phyloP scores from a whole-genome alignment of 164 flowering plant species.

The Malania oleifera region DNA sequence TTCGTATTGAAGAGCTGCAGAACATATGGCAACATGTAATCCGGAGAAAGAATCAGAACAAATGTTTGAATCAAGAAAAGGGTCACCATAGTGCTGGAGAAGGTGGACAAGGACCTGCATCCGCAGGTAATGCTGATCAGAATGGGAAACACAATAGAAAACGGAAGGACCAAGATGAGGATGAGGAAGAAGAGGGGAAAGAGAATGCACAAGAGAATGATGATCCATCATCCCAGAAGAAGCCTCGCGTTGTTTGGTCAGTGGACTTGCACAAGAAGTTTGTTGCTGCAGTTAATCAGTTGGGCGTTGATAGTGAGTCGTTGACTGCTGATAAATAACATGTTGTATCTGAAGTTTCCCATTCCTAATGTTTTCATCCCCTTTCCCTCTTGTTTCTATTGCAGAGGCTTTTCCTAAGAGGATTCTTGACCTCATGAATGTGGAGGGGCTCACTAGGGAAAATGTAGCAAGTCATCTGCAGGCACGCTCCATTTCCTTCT shows the following conservation, averaged over 20 bases:
- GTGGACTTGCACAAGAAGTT: constrained; percentile 59
- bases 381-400: constrained; percentile 1
- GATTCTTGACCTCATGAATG: constrained; percentile 90
- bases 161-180: constrained; percentile 43
- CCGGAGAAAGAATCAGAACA: constrained; percentile 49
- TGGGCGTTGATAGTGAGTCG: constrained; percentile 50
- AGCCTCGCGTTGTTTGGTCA: constrained; percentile 69
- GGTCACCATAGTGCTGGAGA: constrained; percentile 15
- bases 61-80: constrained; percentile 15
- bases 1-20: constrained; percentile 75
- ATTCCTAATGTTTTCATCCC: neutral
- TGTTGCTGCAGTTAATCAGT: constrained; percentile 55
- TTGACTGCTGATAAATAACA: neutral
- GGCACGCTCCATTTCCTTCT: constrained; percentile 27
- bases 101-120: constrained; percentile 20
- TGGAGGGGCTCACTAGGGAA: constrained; percentile 84
- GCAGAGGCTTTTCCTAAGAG: constrained; percentile 96
- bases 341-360: neutral
- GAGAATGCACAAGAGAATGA: constrained; percentile 39
- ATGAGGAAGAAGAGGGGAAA: constrained; percentile 40
- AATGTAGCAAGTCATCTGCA: constrained; percentile 98
- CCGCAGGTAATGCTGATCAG: constrained; percentile 21
- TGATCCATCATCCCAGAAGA: constrained; percentile 45
- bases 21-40: constrained; percentile 98
- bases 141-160: constrained; percentile 28